Base-by-base conservation (phyloP, 2,329 filamentous ascomycete species). In the Aspergillus sp. region DNA sequence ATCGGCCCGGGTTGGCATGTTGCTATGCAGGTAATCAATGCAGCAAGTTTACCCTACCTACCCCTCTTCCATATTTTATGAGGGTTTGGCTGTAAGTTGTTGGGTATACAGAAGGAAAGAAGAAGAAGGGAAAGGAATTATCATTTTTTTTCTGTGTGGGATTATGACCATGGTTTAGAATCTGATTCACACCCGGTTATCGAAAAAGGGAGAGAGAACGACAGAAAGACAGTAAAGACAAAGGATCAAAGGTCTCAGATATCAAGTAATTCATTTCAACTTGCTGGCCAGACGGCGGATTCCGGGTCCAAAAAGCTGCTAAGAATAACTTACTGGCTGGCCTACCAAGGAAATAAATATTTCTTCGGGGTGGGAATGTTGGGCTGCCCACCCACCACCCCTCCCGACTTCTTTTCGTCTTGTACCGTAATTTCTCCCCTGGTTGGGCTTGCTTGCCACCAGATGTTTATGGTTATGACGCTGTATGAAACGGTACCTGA, bases 181-280 rank as follows among this genome's bases (percentile, higher is more conserved):
- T 30, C 28, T 30, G 9, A 30, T 30, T 30, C 28, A 30, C 28
- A 12, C 28, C 28, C 28, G n/a, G 15, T 43, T 43, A 19, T 43
- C 39, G n/a, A 43, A 36, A 36, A 36, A 30, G 28, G 28, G 28
- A 30, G 25, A 28, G 25, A 28, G 9, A 12, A 32, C 8, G 10
- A 32, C 9, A 32, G 30, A 32, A 32, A 32, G 10, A 12, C 10
- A 32, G 30, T 28, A 7, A 28, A 8, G 28, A 4, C 2, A 30
- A 10, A 30, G 32, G 32, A 36, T 36, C 32, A 5, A 13, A 30
- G 25, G 47, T 50, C 47, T 50, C 47, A 50, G 47, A 50, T 50
- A 50, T 50, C 47, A 30, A 28, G 47, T 50, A 50, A 50, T 50
- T 50, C 17, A 28, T 28, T 50, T 32, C 25, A 49, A 25, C n/a